Evolutionary conservation across 352 stramenopile genomes (phyloP), one percentile per base, ranked within the genome.

Genomic region (Pythium pyrilobum): DNA sequence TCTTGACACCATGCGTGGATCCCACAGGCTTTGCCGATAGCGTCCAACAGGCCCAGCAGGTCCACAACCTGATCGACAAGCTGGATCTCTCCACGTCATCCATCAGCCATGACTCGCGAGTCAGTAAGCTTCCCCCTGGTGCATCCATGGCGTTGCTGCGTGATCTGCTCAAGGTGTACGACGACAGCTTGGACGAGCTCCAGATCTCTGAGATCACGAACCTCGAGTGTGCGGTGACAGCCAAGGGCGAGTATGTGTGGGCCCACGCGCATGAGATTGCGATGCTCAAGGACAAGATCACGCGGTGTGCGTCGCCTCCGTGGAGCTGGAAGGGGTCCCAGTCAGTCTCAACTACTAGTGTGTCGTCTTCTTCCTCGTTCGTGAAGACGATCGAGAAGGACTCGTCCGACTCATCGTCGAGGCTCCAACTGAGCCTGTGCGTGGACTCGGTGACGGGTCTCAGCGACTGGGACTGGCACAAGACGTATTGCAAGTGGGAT

Each of bases 51-150:
- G 55, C 37, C 5, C 13, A 46, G 23, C 34, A n/a, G 1, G 33
- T 62, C n/a, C 55, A 62, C 47, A 62, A 47, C 33, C 32, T 62
- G 16, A 62, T 56, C 32, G 55, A 56, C 21, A 42, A 33, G 20
- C 54, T 62, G 7, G n/a, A 46, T n/a, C 21, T 56, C 2, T n/a
- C 20, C 1, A 25, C 44, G 25, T 32, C 50, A 2, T 25, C 24
- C 5, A 15, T 36, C 11, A 29, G 15, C 7, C 43, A 29, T 38
- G 34, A 49, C 18, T 36, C 36, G 12, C n/a, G 24, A 15, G 29
- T 3, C 28, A 28, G 23, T 15, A 25, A 12, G 11, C 37, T 62
- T 5, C 38, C 54, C 3, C 38, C 54, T 5, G 29, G 15, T 16
- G 38, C 1, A 0, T 18, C 54, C 0, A 42, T 18, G 0, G 10